A percentile compares a stretch with the other conserved stretches of the same genome.
These are phyloP conservation scores for Tetrahymena malaccensis DNA, from an alignment of 73 alveolate genomes.

Conservation along the genomic window DNA sequence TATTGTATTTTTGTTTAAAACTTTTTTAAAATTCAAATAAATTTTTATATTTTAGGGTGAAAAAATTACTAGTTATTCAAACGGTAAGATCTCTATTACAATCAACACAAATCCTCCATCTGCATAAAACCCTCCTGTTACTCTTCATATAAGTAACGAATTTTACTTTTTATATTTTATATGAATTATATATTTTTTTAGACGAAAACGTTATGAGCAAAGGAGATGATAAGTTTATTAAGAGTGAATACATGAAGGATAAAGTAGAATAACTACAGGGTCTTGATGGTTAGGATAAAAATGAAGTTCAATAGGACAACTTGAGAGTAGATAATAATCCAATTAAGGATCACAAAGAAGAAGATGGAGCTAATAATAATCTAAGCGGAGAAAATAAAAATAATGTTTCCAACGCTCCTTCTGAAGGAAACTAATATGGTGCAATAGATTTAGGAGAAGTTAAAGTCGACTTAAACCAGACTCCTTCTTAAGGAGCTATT, in stretches of 20 bases:
- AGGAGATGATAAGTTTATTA: background rate
- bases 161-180: too few relatives aligned
- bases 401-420: background rate
- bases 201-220: background rate
- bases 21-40: background rate
- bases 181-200: background rate
- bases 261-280: background rate
- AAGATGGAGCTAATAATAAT: background rate
- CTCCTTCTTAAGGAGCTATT: background rate
- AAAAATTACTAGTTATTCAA: conserved; percentile 8
- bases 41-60: background rate
- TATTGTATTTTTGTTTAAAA: background rate
- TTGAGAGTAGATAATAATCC: background rate
- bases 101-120: conserved; percentile 6
- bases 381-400: background rate
- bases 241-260: background rate
- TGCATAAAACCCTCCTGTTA: background rate
- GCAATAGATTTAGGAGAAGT: background rate
- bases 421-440: background rate
- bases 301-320: background rate
- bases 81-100: conserved; percentile 24
- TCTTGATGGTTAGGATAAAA: background rate
- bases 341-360: background rate
- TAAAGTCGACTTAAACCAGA: background rate
- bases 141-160: background rate